phyloP scores from a whole-genome alignment of 371 early-diverging fungal genomes.

The Rhizopus microsporus region DNA sequence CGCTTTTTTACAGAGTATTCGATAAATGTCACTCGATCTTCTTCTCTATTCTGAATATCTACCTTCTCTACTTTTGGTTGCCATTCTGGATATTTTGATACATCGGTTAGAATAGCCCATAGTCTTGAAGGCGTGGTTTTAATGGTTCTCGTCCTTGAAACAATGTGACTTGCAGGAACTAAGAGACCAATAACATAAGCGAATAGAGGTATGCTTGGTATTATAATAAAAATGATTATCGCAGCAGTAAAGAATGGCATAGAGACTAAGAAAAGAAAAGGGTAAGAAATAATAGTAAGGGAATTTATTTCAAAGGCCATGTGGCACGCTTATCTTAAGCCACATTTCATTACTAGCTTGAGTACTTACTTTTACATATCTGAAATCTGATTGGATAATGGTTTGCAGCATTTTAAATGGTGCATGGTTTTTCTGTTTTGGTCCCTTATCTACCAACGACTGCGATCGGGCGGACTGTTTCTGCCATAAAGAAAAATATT shows the following conservation, averaged over 20 bases:
- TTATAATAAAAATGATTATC: neutral
- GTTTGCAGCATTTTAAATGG: too few relatives aligned
- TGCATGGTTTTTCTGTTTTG: neutral
- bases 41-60: slow-evolving; percentile 10
- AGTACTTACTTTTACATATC: too few relatives aligned
- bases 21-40: slow-evolving; percentile 23
- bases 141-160: slow-evolving; percentile 11
- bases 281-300: neutral
- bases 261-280: neutral
- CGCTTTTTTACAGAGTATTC: slow-evolving; percentile 30
- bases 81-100: slow-evolving; percentile 37
- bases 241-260: neutral
- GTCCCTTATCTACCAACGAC: neutral
- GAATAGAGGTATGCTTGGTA: slow-evolving; percentile 11
- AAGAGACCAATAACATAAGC: slow-evolving; percentile 20
- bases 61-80: slow-evolving; percentile 34
- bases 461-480: neutral
- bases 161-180: slow-evolving; percentile 24
- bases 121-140: slow-evolving; percentile 23
- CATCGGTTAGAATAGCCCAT: slow-evolving; percentile 35
- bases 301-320: too few relatives aligned
- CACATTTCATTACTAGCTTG: too few relatives aligned
- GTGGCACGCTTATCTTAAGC: too few relatives aligned
- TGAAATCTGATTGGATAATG: too few relatives aligned
- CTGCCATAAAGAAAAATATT: neutral